These are phyloP conservation scores for Aspergillus diversus DNA, from an alignment of 495 filamentous ascomycete genomes.

Conservation along the genomic window DNA sequence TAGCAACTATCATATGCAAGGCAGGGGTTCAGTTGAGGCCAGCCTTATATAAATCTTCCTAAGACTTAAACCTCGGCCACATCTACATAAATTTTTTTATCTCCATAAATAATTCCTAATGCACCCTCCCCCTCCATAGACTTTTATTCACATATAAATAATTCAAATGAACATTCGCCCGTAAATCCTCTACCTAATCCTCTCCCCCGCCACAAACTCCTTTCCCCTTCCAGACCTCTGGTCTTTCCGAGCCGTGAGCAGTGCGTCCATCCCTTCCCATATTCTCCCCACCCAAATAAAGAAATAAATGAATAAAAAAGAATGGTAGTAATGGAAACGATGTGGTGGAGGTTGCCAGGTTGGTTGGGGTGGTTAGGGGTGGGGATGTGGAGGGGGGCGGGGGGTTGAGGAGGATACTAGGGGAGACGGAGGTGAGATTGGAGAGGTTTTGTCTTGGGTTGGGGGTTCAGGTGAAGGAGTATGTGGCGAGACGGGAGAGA, in stretches of 20 bases:
- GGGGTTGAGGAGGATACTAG: background rate
- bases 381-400: background rate
- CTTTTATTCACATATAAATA: too few relatives aligned
- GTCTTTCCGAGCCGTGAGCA: background rate
- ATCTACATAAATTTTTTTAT: too few relatives aligned
- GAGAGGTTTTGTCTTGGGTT: background rate
- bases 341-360: background rate
- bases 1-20: too few relatives aligned
- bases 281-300: too few relatives aligned
- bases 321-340: too few relatives aligned
- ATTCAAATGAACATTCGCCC: background rate
- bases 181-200: background rate
- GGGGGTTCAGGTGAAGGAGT: background rate
- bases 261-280: background rate
- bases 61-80: too few relatives aligned
- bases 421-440: background rate
- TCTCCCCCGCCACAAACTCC: background rate
- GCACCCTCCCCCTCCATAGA: too few relatives aligned
- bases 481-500: background rate
- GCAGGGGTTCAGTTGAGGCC: too few relatives aligned
- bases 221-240: background rate
- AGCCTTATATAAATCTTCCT: too few relatives aligned
- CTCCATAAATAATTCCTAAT: too few relatives aligned
- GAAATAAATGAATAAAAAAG: background rate
- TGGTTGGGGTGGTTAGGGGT: background rate